Evolutionary conservation across 495 filamentous ascomycete genomes (phyloP).

Genomic region (Glutinoglossum americanum): DNA sequence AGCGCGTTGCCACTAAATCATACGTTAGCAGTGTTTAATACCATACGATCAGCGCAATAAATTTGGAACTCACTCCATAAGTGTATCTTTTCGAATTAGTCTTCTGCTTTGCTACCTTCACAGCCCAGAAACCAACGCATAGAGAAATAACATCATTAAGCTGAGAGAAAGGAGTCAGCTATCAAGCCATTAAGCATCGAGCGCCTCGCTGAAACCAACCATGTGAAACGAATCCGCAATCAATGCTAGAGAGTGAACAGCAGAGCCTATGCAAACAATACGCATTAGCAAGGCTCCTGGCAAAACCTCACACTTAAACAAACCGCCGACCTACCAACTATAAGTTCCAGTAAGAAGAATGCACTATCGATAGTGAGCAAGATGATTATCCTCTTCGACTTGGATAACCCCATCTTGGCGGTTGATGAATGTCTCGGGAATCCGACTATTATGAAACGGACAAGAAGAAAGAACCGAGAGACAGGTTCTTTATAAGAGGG

Average conservation of each 20-base stretch:
- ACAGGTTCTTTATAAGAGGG: not conserved
- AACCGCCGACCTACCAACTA: conserved; percentile 32
- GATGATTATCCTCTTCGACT: conserved; percentile 76
- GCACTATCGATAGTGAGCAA: conserved; percentile 73
- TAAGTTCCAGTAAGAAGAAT: conserved; percentile 81
- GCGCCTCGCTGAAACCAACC: conserved; percentile 27
- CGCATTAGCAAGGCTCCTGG: too few species aligned
- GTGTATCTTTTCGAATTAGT: conserved; percentile 73
- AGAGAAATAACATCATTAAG: conserved; percentile 93
- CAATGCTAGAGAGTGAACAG: conserved; percentile 74
- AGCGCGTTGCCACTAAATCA: conserved; percentile 73
- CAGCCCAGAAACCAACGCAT: conserved; percentile 83
- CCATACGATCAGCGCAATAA: not conserved
- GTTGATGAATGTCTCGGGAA: not conserved
- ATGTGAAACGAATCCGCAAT: conserved; percentile 97
- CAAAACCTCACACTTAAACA: too few species aligned
- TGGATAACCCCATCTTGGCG: conserved; percentile 65
- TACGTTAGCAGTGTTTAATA: conserved; percentile 11
- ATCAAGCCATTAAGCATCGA: not conserved
- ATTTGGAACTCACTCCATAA: conserved; percentile 49
- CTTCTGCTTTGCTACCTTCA: conserved; percentile 59
- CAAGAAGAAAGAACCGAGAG: not conserved
- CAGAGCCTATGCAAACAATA: conserved; percentile 32
- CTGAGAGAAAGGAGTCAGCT: conserved; percentile 18
- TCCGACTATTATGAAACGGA: not conserved